phyloP scores from a whole-genome alignment of 192 early-diverging fungal species.

The Entrophospora sp. region DNA sequence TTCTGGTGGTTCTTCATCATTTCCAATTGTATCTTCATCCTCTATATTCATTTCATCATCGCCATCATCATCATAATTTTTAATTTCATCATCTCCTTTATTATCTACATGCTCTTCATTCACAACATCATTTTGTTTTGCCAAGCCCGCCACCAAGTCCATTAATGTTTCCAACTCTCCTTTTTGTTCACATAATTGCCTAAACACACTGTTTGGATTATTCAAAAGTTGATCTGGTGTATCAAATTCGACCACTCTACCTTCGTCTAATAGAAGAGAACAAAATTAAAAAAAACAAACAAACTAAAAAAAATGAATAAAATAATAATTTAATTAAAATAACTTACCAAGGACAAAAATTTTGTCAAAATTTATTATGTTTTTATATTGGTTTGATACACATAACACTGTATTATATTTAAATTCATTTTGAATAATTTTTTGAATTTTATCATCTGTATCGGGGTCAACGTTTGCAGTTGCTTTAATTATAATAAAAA shows the following conservation, averaged over 20 bases:
- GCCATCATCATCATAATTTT: no score
- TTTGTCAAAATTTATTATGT: constrained; percentile 63
- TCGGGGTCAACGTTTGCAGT: constrained; percentile 56
- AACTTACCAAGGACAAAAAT: constrained; percentile 34
- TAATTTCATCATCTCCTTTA: no score
- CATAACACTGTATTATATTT: constrained; percentile 50
- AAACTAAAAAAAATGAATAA: background rate
- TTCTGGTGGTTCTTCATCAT: no score
- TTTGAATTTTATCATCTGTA: constrained; percentile 52
- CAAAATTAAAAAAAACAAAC: background rate
- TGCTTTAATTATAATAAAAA: constrained; percentile 32
- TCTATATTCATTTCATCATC: constrained; percentile 24
- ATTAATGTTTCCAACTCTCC: constrained; percentile 70
- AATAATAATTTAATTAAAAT: background rate
- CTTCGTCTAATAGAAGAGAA: constrained; percentile 43
- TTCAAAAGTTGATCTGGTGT: constrained; percentile 65
- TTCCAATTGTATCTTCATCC: constrained; percentile 1
- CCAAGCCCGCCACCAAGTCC: no score
- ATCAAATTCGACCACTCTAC: constrained; percentile 71
- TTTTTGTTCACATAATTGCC: constrained; percentile 70
- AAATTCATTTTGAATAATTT: constrained; percentile 46
- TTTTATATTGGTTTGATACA: constrained; percentile 53
- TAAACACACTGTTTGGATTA: constrained; percentile 51
- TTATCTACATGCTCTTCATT: no score
- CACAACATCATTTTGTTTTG: no score